Evolutionary conservation across 2,329 filamentous ascomycete species (phyloP).

Genomic region (Hymenoscyphus scutula): DNA sequence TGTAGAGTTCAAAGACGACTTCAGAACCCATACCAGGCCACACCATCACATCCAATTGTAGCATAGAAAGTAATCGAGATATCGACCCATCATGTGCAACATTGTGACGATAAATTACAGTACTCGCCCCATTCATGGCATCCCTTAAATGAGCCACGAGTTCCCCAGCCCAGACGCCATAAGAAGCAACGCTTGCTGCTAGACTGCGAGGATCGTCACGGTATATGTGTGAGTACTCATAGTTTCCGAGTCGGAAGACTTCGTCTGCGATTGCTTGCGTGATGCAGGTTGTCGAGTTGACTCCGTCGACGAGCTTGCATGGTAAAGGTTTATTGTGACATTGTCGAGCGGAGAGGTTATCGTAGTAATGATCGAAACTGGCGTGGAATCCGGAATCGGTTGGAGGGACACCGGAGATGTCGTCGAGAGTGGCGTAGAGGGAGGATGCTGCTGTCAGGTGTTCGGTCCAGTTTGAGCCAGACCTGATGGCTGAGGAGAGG

Average conservation of each 20-base stretch:
- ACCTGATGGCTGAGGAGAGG: conserved; percentile 46
- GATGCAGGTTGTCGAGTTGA: conserved; percentile 56
- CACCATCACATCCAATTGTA: conserved; percentile 74
- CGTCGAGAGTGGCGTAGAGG: conserved; percentile 61
- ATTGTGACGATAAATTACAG: conserved; percentile 66
- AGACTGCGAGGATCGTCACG: conserved; percentile 64
- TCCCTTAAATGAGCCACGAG: conserved; percentile 63
- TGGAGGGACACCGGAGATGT: conserved; percentile 62
- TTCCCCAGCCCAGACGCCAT: conserved; percentile 74
- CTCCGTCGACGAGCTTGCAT: conserved; percentile 53
- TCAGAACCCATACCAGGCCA: conserved; percentile 84
- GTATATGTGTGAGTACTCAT: conserved; percentile 78
- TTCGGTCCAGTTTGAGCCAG: conserved; percentile 54
- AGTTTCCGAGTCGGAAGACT: conserved; percentile 75
- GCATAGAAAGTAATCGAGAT: conserved; percentile 62
- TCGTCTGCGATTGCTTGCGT: conserved; percentile 60
- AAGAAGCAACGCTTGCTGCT: conserved; percentile 57
- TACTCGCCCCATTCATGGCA: conserved; percentile 43
- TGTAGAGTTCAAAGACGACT: conserved; percentile 73
- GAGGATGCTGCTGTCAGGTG: conserved; percentile 58
- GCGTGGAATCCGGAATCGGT: conserved; percentile 62
- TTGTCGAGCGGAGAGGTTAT: conserved; percentile 76
- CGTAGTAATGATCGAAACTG: conserved; percentile 79
- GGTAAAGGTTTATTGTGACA: conserved; percentile 73
- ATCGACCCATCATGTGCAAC: conserved; percentile 77